Base-by-base conservation (phyloP, 2,329 filamentous ascomycete species). In the Pyricularia pennisetigena region DNA sequence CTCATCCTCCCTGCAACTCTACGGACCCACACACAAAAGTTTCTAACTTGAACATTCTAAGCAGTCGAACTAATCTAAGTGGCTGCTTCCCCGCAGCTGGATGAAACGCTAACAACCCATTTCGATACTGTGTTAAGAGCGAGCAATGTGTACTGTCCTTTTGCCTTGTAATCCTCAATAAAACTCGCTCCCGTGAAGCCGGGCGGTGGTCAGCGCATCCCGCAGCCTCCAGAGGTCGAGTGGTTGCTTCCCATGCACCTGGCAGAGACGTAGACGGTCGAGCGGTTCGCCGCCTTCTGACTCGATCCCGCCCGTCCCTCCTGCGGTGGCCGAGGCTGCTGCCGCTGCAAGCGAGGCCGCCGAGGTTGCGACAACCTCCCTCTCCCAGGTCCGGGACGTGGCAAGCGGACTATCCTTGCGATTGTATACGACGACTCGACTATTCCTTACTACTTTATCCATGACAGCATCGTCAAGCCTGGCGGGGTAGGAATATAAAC, bases 401-500 rank as follows among this genome's bases (percentile, higher is more conserved):
- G 81, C 64, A 94, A 94, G 81, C 83, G 91, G 70, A 76, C 94
- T 12, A 75, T 94, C 23, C 80, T 95, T 66, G 91, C 90, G 20
- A 90, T 89, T 2, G 80, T 93, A 65, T 89, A 93, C 74, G 87
- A 90, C 73, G 92, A 95, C 78, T 94, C 91, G 71, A 94, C 92
- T 0, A 84, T 95, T 23, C 90, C 92, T 59, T 95, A 94, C 78
- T 95, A 95, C 75, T 84, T 94, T 70, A 86, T 94, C 76, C 91
- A 94, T 74, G 91, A 94, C 77, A 92, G 91, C n/a, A 88, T 94
- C 71, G 90, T 94, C 67, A 95, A 94, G 81, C 92, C 92, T 29
- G 83, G 92, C 30, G 30, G 30, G 30, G 30, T 32, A 32, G 30
- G 30, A 8, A 32, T 32, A 32, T 32, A 32, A 32, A 32, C 9